Conservation (phyloP, 2,329 filamentous ascomycete species). For the Stromatinia cepivora region DNA sequence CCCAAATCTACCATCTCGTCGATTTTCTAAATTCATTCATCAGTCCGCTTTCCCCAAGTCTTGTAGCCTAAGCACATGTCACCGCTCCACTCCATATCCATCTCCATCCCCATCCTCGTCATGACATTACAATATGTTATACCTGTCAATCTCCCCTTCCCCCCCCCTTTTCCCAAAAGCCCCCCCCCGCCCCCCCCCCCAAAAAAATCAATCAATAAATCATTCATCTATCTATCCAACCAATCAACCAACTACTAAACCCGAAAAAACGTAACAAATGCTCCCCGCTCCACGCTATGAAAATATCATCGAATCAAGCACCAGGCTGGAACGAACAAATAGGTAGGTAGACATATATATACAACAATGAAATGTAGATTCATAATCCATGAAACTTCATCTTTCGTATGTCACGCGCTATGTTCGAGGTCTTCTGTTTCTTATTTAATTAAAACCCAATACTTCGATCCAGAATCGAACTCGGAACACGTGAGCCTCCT, state of each 20-base stretch:
- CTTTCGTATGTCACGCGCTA: neutral
- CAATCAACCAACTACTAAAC: constrained; percentile 2
- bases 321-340: constrained; percentile 22
- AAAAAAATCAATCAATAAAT: neutral
- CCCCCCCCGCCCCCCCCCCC: no score
- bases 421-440: neutral
- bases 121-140: constrained; percentile 16
- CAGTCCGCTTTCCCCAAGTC: neutral
- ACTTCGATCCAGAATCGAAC: constrained; percentile 38
- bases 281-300: constrained; percentile 20
- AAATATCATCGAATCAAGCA: constrained; percentile 23
- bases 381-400: neutral
- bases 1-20: neutral
- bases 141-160: neutral
- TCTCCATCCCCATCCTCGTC: neutral
- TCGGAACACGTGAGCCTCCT: constrained; percentile 37
- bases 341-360: constrained; percentile 2
- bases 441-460: constrained; percentile 30
- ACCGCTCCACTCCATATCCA: no score
- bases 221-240: neutral
- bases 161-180: neutral
- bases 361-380: constrained; percentile 8
- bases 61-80: no score
- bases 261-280: neutral
- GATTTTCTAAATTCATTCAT: neutral